Evolutionary conservation across 2,329 filamentous ascomycete species (phyloP).

Genomic region (Daldinia sp.): DNA sequence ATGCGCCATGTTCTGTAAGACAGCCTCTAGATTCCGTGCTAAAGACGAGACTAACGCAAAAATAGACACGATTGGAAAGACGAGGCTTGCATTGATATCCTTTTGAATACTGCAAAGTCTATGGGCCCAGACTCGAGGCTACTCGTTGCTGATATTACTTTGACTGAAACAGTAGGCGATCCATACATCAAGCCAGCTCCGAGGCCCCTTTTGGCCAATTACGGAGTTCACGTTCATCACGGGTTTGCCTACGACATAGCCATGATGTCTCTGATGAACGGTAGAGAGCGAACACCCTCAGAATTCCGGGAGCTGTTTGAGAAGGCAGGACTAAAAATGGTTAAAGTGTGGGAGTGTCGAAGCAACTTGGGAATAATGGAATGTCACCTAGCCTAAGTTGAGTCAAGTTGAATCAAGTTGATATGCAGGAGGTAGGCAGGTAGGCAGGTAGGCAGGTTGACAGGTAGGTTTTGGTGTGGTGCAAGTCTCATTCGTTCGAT

Average conservation of each 20-base stretch:
- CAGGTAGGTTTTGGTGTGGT: background rate
- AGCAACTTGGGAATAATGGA: slow-evolving; percentile 36
- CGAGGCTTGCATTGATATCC: slow-evolving; percentile 26
- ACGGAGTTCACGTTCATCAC: slow-evolving; percentile 31
- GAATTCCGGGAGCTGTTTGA: slow-evolving; percentile 34
- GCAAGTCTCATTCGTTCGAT: slow-evolving; percentile 9
- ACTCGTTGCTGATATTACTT: slow-evolving; percentile 34
- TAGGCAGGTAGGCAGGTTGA: background rate
- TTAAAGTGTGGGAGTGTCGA: slow-evolving; percentile 36
- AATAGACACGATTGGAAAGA: slow-evolving; percentile 35
- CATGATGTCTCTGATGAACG: slow-evolving; percentile 37
- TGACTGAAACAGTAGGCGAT: slow-evolving; percentile 33
- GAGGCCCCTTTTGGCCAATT: slow-evolving; percentile 34
- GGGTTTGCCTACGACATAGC: slow-evolving; percentile 35
- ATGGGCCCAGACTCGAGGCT: slow-evolving; percentile 32
- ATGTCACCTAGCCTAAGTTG: slow-evolving; percentile 28
- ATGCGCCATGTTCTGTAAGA: slow-evolving; percentile 35
- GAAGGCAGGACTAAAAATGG: slow-evolving; percentile 31
- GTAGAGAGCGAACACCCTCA: slow-evolving; percentile 29
- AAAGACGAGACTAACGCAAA: slow-evolving; percentile 14
- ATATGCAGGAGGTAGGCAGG: background rate
- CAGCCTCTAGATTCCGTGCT: background rate
- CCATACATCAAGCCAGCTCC: slow-evolving; percentile 31
- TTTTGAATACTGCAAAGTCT: slow-evolving; percentile 21
- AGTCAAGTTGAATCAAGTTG: background rate